Base-by-base conservation (phyloP, 306 rosid species). In the Rosa persica region DNA sequence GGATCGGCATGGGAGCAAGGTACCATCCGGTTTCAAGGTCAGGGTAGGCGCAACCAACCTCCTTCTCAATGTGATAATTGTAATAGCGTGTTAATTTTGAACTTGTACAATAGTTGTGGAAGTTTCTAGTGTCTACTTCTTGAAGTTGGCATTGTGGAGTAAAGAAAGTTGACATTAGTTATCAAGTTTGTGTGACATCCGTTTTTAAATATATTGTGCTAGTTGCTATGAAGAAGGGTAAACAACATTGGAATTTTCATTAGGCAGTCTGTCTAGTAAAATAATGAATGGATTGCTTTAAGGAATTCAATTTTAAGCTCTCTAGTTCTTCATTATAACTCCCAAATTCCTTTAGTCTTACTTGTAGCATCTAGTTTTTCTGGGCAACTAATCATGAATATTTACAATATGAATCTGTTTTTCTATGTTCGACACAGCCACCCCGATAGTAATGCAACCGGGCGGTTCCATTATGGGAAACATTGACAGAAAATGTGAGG, bases 401-500 rank as follows among this genome's bases (percentile, higher is more conserved):
- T 64, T 64, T 54, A 68, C 67, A 46, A 83, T 72, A 66, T 22
- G 42, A 57, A 79, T 83, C 62, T 78, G 78, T 12, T 49, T n/a
- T 75, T 78, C 20, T 70, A 22, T 79, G 76, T 77, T 67, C 9
- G 73, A 43, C 80, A 81, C 90, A 91, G 98, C 55, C 72, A 67
- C 67, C 74, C 54, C 80, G 12, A 17, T 65, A 25, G 88, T 46
- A 8, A 79, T 81, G 81, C 75, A 85, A 75, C 84, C 43, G 65
- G 97, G 93, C 44, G 43, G 86, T 60, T 73, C 73, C 62, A 74
- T 90, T 75, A 81, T 47, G 55, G 98, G 97, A 76, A 82, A 88
- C 58, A 89, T 93, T 73, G 96, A 91, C 81, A 79, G 73, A 19
- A 93, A 91, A 76, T 93, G 90, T 76, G 96, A 93, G 5, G 85